These are phyloP conservation scores for Cupressus sempervirens DNA, from an alignment of 75 land plant species.

Conservation along the genomic window DNA sequence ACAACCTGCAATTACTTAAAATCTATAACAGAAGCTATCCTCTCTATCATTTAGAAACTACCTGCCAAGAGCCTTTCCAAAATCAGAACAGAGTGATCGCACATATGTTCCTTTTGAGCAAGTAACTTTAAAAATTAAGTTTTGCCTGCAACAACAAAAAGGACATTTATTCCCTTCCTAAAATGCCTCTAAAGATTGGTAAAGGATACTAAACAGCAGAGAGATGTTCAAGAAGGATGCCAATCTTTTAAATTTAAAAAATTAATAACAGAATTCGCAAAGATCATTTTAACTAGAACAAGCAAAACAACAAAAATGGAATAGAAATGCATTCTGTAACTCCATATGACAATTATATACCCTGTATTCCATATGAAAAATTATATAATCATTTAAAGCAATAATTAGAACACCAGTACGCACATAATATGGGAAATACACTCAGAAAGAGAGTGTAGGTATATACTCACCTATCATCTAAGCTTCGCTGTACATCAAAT, in stretches of 20 bases:
- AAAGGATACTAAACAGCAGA: not conserved
- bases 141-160: constrained; percentile 55
- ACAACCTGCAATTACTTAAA: not conserved
- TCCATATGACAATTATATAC: not conserved
- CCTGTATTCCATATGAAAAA: too few species aligned
- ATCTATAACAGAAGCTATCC: not conserved
- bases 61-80: constrained; percentile 89
- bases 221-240: not conserved
- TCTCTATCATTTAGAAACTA: constrained; percentile 15
- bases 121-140: constrained; percentile 67
- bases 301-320: not conserved
- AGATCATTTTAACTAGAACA: not conserved
- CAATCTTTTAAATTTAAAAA: not conserved
- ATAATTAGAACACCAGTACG: not conserved
- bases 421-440: not conserved
- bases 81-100: constrained; percentile 90
- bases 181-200: not conserved
- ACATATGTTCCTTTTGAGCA: constrained; percentile 98
- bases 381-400: not conserved
- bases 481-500: constrained; percentile 71
- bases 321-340: not conserved
- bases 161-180: not conserved
- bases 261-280: not conserved
- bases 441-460: not conserved
- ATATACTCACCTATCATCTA: constrained; percentile 63